A percentile compares a stretch with the other conserved stretches of the same genome.
Evolutionary conservation across 768 basidiomycete species (phyloP).

Genomic region (Scleroderma bovista): DNA sequence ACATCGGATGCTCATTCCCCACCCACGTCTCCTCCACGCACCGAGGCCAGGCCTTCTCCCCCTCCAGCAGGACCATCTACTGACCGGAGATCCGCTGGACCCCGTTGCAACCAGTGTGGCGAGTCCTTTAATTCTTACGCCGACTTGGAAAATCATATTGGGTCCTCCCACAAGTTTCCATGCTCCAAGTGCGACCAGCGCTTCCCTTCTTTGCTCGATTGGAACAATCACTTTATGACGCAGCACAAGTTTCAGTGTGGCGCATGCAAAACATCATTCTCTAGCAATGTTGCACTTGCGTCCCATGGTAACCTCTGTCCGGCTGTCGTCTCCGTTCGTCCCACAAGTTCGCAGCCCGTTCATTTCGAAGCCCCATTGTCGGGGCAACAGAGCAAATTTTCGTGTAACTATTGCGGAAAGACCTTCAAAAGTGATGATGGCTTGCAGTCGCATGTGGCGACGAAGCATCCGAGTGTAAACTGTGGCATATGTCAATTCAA

Average conservation of each 20-base stretch:
- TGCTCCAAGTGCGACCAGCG: conserved; percentile 21
- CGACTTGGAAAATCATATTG: conserved; percentile 16
- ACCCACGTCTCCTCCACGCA: neutral
- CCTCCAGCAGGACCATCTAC: neutral
- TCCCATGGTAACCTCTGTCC: conserved; percentile 12
- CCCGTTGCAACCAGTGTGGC: conserved; percentile 18
- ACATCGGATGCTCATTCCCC: conserved; percentile 2
- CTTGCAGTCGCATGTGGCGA: conserved; percentile 20
- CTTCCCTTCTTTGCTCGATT: conserved; percentile 20
- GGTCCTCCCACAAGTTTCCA: conserved; percentile 14
- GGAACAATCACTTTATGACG: conserved; percentile 23
- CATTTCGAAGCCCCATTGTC: conserved; percentile 5
- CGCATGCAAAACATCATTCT: conserved; percentile 5
- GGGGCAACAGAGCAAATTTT: conserved; percentile 1
- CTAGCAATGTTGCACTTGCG: conserved; percentile 2
- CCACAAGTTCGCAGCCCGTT: conserved; percentile 14
- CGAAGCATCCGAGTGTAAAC: conserved; percentile 18
- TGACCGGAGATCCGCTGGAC: conserved; percentile 2
- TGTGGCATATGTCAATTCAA: conserved; percentile 22
- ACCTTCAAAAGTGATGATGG: conserved; percentile 13
- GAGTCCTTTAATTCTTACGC: conserved; percentile 10
- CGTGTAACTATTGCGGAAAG: conserved; percentile 21
- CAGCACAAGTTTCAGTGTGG: conserved; percentile 9
- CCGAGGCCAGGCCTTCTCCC: neutral
- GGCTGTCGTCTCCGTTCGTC: conserved; percentile 3